Percentiles rank a stretch among this genome's conserved stretches.
phyloP scores from a whole-genome alignment of 805 yeast genomes.

The Ogataea pini region DNA sequence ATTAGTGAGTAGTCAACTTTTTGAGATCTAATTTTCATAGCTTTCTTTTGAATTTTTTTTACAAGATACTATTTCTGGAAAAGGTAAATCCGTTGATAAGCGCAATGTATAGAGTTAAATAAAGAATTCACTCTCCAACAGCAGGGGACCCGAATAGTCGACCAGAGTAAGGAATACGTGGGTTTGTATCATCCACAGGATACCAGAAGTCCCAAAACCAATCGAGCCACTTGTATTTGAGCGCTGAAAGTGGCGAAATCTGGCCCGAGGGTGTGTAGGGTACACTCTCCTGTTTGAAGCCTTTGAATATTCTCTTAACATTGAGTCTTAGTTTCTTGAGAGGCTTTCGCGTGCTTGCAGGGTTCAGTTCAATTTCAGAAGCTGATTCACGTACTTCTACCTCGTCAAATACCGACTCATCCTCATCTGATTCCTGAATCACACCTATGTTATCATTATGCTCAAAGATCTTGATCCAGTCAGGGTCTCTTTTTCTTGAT shows the following conservation, averaged over 20 bases:
- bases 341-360: constrained; percentile 1
- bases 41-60: neutral
- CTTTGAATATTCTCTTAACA: constrained; percentile 9
- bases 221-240: constrained; percentile 20
- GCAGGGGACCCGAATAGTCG: neutral
- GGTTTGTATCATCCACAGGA: constrained; percentile 21
- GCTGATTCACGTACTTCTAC: constrained; percentile 3
- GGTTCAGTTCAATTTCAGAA: constrained; percentile 5
- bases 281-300: constrained; percentile 4
- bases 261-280: constrained; percentile 14
- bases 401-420: constrained; percentile 4
- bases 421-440: neutral
- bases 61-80: neutral
- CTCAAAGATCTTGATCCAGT: constrained; percentile 24
- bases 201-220: constrained; percentile 30
- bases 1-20: too few species aligned
- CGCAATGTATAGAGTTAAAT: neutral
- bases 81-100: constrained; percentile 5
- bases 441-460: constrained; percentile 1
- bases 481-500: constrained; percentile 10
- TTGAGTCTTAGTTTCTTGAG: constrained; percentile 7
- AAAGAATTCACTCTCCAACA: neutral
- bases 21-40: neutral
- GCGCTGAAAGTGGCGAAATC: constrained; percentile 11
- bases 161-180: neutral